phyloP scores from a whole-genome alignment of 169 alveolate genomes.

The Plasmodium gallinaceum region DNA sequence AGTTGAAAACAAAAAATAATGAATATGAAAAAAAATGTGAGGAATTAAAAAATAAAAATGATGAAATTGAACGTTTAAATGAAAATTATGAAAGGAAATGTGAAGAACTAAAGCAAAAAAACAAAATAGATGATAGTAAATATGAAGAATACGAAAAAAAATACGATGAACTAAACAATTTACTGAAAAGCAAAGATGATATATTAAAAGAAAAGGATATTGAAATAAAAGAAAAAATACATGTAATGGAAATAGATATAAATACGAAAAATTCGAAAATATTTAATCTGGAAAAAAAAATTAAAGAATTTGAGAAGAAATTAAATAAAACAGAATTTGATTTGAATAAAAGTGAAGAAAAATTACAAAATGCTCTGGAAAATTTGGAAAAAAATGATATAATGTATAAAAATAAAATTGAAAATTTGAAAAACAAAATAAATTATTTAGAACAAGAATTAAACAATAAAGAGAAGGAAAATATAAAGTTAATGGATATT shows the following conservation, averaged over 20 bases:
- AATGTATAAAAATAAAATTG: conserved; percentile 1
- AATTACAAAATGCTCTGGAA: neutral
- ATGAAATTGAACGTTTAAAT: neutral
- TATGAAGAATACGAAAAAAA: conserved; percentile 25
- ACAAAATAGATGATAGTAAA: neutral
- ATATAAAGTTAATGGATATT: neutral
- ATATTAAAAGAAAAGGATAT: conserved; percentile 13
- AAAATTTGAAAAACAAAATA: conserved; percentile 18
- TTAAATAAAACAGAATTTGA: conserved; percentile 1
- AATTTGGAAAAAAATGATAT: conserved; percentile 2
- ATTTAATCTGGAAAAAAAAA: conserved; percentile 9
- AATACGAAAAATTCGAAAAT: neutral
- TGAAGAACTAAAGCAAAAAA: neutral
- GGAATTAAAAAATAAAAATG: conserved; percentile 1
- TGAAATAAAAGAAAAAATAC: conserved; percentile 35
- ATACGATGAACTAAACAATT: neutral
- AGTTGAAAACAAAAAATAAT: conserved; percentile 12
- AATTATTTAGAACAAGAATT: conserved; percentile 3
- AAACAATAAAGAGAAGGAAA: conserved; percentile 19
- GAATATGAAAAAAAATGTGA: conserved; percentile 11
- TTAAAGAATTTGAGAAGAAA: conserved; percentile 25
- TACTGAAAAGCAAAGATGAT: conserved; percentile 15
- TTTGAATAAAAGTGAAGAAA: conserved; percentile 23
- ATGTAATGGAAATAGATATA: conserved; percentile 4
- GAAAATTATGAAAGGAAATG: conserved; percentile 15